Base-by-base conservation (phyloP, 1,284 basidiomycete genomes). In the Ganoderma boninense region DNA sequence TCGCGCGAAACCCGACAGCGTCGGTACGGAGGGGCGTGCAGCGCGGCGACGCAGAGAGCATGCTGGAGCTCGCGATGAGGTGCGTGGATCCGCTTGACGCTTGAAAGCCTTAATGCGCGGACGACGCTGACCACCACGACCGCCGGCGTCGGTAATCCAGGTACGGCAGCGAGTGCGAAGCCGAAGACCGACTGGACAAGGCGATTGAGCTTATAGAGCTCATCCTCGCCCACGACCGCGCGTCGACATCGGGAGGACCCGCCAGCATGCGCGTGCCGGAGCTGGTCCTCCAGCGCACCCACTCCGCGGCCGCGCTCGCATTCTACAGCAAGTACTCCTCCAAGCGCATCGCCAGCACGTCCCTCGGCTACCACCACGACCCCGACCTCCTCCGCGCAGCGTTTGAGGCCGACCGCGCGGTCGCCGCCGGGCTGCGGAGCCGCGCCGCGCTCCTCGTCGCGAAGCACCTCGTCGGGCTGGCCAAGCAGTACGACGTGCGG, bases 21-120 rank as follows among this genome's bases (percentile, higher is more conserved):
- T 4, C 7, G 13, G 54, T 56, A 14, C 8, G 4, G 54, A 14
- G 29, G 54, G 11, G 29, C 26, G 54, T 10, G 54, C 29, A 56
- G 54, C 54, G 14, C 26, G 54, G 54, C n/a, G 29, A 56, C 54
- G 26, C 26, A 5, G 26, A 26, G 26, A 56, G 54, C 54, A 56
- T 56, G 54, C 54, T 56, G 26, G 54, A 56, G 26, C 54, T 56
- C 13, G 54, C 54, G 54, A 56, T 56, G 54, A 56, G 54, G 54
- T 56, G 29, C 13, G 54, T 2, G 13, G 7, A 29, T 11, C 1
- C 54, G 29, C 29, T 32, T 32, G 29, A 32, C 29, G 29, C 29
- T 32, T 32, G 29, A 32, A 4, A 32, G 29, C 2, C 29, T 2
- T 4, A 4, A 32, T 4, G 29, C 16, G 7, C 6, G 54, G 4